These are phyloP conservation scores for Arthrinium phaeospermum DNA, from an alignment of 2,329 filamentous ascomycete species.

Conservation along the genomic window DNA sequence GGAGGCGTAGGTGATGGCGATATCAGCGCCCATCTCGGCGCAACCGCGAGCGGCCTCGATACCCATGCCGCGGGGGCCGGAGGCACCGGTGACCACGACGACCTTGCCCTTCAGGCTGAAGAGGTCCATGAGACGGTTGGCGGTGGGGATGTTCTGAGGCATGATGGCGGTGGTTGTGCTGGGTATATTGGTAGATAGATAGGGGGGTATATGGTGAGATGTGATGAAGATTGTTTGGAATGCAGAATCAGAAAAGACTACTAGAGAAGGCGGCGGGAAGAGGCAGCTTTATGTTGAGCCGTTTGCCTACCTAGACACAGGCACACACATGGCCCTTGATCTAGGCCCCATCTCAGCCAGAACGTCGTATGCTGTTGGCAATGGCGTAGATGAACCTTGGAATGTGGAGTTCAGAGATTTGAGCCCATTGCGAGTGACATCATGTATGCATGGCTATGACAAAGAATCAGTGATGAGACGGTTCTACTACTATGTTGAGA, in stretches of 20 bases:
- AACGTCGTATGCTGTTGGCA: background rate
- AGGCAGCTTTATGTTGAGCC: slow-evolving; percentile 17
- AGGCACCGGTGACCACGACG: slow-evolving; percentile 73
- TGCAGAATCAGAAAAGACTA: background rate
- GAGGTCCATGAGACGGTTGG: slow-evolving; percentile 65
- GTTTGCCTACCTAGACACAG: background rate
- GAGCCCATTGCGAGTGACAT: slow-evolving; percentile 21
- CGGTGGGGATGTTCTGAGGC: slow-evolving; percentile 63
- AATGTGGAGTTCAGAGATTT: slow-evolving; percentile 8
- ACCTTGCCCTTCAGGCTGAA: slow-evolving; percentile 77
- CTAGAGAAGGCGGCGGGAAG: background rate
- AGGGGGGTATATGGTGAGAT: background rate
- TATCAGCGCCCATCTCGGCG: slow-evolving; percentile 73
- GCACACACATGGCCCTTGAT: background rate
- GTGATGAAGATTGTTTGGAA: background rate
- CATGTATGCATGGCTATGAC: slow-evolving; percentile 26
- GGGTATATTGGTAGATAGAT: background rate
- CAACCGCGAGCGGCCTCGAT: slow-evolving; percentile 72
- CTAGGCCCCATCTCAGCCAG: background rate
- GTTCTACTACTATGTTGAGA: slow-evolving; percentile 4
- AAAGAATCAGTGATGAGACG: slow-evolving; percentile 9
- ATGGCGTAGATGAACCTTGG: slow-evolving; percentile 3
- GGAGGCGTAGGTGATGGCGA: slow-evolving; percentile 75
- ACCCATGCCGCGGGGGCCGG: slow-evolving; percentile 73
- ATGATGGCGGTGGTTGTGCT: slow-evolving; percentile 44